Conservation (phyloP, 169 alveolate genomes). For the Plasmodium falciparum region DNA sequence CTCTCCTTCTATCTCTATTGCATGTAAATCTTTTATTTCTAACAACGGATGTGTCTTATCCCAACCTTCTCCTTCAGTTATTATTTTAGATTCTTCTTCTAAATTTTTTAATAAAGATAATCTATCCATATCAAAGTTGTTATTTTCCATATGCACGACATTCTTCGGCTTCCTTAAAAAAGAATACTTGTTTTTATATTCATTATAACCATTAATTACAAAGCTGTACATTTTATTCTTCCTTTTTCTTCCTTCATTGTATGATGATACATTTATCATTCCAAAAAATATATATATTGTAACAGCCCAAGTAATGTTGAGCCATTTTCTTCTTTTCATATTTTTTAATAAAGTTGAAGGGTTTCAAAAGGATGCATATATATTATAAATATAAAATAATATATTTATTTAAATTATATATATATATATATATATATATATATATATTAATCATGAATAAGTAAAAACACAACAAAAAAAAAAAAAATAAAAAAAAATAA, state of each 20-base stretch:
- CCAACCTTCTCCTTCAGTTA: slow-evolving; percentile 57
- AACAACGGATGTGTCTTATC: slow-evolving; percentile 76
- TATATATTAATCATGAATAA: no score
- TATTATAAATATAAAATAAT: no score
- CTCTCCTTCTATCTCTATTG: slow-evolving; percentile 80
- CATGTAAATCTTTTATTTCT: slow-evolving; percentile 77
- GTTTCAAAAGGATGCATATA: no score
- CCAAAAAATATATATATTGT: no score
- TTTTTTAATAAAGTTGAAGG: no score
- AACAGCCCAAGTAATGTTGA: no score
- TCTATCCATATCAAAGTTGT: slow-evolving; percentile 32
- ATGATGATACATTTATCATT: no score
- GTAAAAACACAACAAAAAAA: no score
- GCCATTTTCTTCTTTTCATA: no score
- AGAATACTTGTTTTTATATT: neutral
- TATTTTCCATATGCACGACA: slow-evolving; percentile 35
- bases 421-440: no score
- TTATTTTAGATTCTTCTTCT: slow-evolving; percentile 56
- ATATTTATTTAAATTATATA: no score
- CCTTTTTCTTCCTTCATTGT: neutral
- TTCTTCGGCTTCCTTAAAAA: neutral
- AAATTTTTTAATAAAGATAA: slow-evolving; percentile 59
- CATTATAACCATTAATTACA: neutral
- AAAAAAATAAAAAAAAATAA: no score
- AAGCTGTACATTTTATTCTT: neutral